A percentile compares a stretch with the other conserved stretches of the same genome.
phyloP scores from a whole-genome alignment of 306 rosid genomes.

The Castanea crenata region DNA sequence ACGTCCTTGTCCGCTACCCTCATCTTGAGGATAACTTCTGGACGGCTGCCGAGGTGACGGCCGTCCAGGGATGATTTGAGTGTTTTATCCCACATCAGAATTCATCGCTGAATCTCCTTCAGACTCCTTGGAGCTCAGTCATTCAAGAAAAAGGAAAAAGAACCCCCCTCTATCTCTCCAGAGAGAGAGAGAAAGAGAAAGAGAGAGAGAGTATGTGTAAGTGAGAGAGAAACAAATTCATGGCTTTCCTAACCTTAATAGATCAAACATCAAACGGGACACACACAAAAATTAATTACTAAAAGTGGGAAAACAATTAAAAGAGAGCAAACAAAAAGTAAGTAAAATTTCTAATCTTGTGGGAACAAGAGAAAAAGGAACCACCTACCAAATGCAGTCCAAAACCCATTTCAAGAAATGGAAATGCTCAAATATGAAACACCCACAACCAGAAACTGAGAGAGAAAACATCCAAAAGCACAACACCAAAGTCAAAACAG shows the following conservation, averaged over 20 bases:
- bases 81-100: too few species aligned
- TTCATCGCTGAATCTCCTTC: not conserved
- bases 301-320: not conserved
- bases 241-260: not conserved
- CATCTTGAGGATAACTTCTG: too few species aligned
- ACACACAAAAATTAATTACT: not conserved
- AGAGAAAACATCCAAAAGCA: conserved; percentile 25
- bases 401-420: conserved; percentile 10
- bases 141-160: not conserved
- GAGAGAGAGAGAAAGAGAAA: too few species aligned
- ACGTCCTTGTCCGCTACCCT: too few species aligned
- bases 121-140: not conserved
- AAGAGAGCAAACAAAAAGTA: not conserved
- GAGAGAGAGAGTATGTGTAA: too few species aligned
- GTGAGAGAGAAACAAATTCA: not conserved
- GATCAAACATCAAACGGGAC: not conserved
- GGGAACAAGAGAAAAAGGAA: not conserved
- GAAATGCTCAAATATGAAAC: not conserved
- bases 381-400: not conserved
- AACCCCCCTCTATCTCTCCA: not conserved
- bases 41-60: too few species aligned
- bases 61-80: too few species aligned
- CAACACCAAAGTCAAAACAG: not conserved
- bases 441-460: conserved; percentile 7
- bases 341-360: not conserved